Conservation (phyloP, 768 basidiomycete species). For the Pisolithus albus region DNA sequence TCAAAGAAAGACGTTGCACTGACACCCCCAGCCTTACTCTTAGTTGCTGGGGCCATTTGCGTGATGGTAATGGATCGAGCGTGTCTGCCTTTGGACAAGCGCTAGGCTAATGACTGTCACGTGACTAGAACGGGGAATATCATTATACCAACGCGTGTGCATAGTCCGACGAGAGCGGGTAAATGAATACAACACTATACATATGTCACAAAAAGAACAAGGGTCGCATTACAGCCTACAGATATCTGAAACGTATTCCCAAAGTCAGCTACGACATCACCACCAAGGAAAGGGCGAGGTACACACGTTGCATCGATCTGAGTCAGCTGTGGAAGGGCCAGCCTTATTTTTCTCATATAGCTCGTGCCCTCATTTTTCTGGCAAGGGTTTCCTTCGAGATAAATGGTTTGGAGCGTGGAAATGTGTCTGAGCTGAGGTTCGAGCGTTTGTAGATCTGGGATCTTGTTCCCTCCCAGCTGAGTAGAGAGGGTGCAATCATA, state of each 20-base stretch:
- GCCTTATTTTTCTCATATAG: conserved; percentile 85
- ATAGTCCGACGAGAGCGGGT: no score
- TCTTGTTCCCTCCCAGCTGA: conserved; percentile 85
- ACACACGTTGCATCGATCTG: conserved; percentile 97
- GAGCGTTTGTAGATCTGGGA: conserved; percentile 61
- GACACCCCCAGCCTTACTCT: conserved; percentile 63
- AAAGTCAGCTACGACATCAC: conserved; percentile 9
- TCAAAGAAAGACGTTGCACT: conserved; percentile 76
- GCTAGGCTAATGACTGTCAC: not conserved
- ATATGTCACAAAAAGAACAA: no score
- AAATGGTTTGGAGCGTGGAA: conserved; percentile 71
- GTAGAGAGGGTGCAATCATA: not conserved
- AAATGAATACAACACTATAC: no score
- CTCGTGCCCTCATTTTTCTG: conserved; percentile 68
- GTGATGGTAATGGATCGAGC: conserved; percentile 1
- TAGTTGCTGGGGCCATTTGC: conserved; percentile 43
- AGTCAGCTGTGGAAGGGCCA: conserved; percentile 80
- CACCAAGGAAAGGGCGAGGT: not conserved
- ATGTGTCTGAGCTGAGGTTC: conserved; percentile 60
- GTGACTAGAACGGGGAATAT: not conserved
- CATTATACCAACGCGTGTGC: no score
- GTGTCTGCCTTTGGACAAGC: not conserved
- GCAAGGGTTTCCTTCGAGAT: conserved; percentile 93
- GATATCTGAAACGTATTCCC: not conserved
- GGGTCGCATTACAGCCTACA: not conserved